Evolutionary conservation across 768 basidiomycete genomes (phyloP).

Genomic region (Stropharia rugosoannulata): DNA sequence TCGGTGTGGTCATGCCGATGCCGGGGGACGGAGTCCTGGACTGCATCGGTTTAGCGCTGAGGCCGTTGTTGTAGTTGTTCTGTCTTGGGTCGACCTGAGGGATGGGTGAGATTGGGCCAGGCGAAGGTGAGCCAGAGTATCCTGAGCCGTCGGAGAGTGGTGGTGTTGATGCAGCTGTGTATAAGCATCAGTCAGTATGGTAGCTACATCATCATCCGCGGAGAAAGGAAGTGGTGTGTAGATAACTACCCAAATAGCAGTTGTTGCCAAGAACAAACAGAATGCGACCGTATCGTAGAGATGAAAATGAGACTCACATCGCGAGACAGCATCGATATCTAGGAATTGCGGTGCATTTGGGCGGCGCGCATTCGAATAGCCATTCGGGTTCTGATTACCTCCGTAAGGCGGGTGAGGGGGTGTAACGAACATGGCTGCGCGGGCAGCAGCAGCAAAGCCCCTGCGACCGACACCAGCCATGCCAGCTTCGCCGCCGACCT

Average conservation of each 20-base stretch:
- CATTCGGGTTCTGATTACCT: conserved; percentile 11
- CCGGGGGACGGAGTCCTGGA: conserved; percentile 24
- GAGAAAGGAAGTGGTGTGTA: no score
- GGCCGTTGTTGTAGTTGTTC: neutral
- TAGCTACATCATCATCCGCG: neutral
- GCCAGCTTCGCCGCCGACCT: conserved; percentile 71
- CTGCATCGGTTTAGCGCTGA: conserved; percentile 17
- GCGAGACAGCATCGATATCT: conserved; percentile 43
- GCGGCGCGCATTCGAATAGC: conserved; percentile 24
- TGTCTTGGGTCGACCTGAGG: conserved; percentile 22
- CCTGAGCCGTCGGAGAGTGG: conserved; percentile 48
- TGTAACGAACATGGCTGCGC: conserved; percentile 41
- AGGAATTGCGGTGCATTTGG: conserved; percentile 42
- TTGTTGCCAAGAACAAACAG: no score
- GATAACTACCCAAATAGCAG: no score
- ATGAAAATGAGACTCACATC: conserved; percentile 30
- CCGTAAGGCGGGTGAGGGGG: conserved; percentile 13
- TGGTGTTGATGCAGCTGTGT: conserved; percentile 36
- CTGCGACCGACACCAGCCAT: conserved; percentile 92
- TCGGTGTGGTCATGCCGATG: conserved; percentile 12
- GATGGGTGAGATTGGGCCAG: conserved; percentile 39
- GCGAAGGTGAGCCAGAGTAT: conserved; percentile 40
- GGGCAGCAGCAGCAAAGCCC: conserved; percentile 78
- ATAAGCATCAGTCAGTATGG: conserved; percentile 5
- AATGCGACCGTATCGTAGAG: no score